Evolutionary conservation across 805 yeast species (phyloP).

Genomic region (Barnettozyma botsteinii): DNA sequence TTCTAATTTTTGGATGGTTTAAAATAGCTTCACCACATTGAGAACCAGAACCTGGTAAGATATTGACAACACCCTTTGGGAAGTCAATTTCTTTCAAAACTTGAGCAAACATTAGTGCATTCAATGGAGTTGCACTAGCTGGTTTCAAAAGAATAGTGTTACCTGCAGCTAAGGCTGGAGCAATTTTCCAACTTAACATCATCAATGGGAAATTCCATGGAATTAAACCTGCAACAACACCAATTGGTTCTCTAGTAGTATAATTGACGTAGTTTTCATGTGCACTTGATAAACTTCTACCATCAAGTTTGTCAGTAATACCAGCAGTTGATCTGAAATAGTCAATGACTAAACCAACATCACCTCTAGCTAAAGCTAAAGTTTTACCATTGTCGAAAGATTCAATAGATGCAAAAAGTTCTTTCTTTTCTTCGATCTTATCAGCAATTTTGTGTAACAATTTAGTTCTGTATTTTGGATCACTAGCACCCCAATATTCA

Average conservation of each 20-base stretch:
- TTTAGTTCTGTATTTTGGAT: conserved; percentile 51
- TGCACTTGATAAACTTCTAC: conserved; percentile 58
- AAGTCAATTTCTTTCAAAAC: conserved; percentile 61
- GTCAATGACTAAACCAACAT: conserved; percentile 54
- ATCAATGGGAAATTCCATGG: conserved; percentile 83
- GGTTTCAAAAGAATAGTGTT: conserved; percentile 68
- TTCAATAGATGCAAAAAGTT: conserved; percentile 61
- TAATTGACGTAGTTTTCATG: conserved; percentile 52
- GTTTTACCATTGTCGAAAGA: conserved; percentile 76
- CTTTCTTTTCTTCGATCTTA: conserved; percentile 56
- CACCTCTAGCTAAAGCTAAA: conserved; percentile 56
- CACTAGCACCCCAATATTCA: conserved; percentile 48
- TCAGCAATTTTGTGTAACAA: conserved; percentile 61
- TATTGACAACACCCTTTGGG: conserved; percentile 71
- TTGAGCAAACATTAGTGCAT: conserved; percentile 57
- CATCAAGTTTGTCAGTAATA: conserved; percentile 61
- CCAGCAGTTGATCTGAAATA: conserved; percentile 70
- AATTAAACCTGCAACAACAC: conserved; percentile 77
- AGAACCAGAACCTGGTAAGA: conserved; percentile 69
- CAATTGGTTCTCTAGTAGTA: conserved; percentile 68
- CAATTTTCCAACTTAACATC: conserved; percentile 75
- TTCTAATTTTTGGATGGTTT: conserved; percentile 61
- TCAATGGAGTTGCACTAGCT: conserved; percentile 71
- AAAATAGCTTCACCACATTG: conserved; percentile 66
- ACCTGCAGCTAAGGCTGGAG: conserved; percentile 74